These are phyloP conservation scores for Carex sylvatica DNA, from an alignment of 202 grass and related monocot species.

Conservation along the genomic window DNA sequence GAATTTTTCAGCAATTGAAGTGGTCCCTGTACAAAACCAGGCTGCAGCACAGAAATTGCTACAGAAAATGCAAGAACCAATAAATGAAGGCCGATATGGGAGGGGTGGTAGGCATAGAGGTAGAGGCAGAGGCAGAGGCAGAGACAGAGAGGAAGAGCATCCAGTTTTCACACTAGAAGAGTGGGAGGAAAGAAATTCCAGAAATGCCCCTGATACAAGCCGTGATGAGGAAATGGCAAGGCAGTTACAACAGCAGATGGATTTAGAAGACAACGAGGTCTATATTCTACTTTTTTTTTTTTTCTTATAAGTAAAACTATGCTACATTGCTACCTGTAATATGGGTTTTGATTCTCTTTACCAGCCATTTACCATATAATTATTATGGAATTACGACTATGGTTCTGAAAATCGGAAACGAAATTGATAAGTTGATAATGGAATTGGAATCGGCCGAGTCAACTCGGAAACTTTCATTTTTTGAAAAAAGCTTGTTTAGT, in stretches of 20 bases:
- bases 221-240: constrained; percentile 79
- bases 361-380: not conserved
- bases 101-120: constrained; percentile 27
- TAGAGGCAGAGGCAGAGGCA: constrained; percentile 55
- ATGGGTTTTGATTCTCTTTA: not conserved
- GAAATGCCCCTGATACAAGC: constrained; percentile 43
- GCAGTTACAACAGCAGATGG: constrained; percentile 71
- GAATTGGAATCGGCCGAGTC: too few relatives aligned
- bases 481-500: too few relatives aligned
- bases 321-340: not conserved
- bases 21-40: constrained; percentile 94
- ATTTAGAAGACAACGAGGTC: constrained; percentile 69
- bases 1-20: constrained; percentile 53
- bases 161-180: constrained; percentile 86
- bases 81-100: constrained; percentile 39
- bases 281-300: not conserved
- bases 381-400: not conserved
- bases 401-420: too few relatives aligned
- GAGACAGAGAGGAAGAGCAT: constrained; percentile 61
- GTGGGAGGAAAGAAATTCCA: constrained; percentile 84
- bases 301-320: not conserved
- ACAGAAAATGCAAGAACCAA: constrained; percentile 68
- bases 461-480: too few relatives aligned
- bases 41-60: constrained; percentile 85
- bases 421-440: too few relatives aligned